phyloP scores from a whole-genome alignment of 345 rosid species.

The Raphanus raphanistrum region DNA sequence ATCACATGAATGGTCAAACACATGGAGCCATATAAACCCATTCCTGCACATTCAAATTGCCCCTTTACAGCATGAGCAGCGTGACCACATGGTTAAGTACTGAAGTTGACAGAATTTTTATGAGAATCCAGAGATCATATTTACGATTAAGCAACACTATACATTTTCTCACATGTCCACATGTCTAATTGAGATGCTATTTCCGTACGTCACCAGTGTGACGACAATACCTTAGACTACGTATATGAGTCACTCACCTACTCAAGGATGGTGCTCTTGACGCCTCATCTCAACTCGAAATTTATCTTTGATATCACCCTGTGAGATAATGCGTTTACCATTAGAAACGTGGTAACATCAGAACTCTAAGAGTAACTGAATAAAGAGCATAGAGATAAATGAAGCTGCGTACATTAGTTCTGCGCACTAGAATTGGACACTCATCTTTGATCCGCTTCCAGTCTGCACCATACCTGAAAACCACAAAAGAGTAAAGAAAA shows the following conservation, averaged over 20 bases:
- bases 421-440: conserved; percentile 23
- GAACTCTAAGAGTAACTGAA: not conserved
- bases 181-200: conserved; percentile 6
- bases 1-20: conserved; percentile 5
- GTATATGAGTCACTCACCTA: conserved; percentile 18
- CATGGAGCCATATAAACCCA: not conserved
- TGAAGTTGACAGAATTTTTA: not conserved
- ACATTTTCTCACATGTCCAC: conserved; percentile 4
- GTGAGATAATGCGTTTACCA: conserved; percentile 12
- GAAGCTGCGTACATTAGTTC: conserved; percentile 36
- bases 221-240: not conserved
- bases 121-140: not conserved
- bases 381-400: conserved; percentile 13
- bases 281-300: conserved; percentile 39
- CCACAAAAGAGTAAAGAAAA: conserved; percentile 14
- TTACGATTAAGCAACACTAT: not conserved
- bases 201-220: not conserved
- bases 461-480: conserved; percentile 37
- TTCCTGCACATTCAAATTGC: conserved; percentile 2
- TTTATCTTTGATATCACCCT: conserved; percentile 38
- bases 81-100: not conserved
- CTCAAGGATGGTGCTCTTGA: conserved; percentile 25
- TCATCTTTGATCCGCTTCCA: conserved; percentile 39
- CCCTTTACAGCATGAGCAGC: not conserved
- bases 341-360: conserved; percentile 7